These are phyloP conservation scores for Rhizoclosmatium globosum DNA, from an alignment of 192 early-diverging fungal species.

Conservation along the genomic window DNA sequence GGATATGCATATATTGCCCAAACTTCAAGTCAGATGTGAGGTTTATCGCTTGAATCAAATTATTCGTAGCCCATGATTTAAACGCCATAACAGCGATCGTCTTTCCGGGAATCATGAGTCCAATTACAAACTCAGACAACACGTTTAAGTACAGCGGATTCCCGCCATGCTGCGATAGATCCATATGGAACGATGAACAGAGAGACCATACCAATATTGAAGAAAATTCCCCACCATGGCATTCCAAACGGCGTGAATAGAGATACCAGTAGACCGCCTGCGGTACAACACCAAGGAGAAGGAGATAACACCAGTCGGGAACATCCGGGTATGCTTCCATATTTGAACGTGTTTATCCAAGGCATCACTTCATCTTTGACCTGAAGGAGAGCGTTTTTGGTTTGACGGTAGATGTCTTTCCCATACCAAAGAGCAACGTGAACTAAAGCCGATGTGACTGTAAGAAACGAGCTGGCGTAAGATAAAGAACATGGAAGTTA, in stretches of 20 bases:
- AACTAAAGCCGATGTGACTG: conserved; percentile 59
- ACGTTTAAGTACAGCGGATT: conserved; percentile 62
- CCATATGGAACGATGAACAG: conserved; percentile 71
- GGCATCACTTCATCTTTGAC: conserved; percentile 13
- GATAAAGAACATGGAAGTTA: conserved; percentile 24
- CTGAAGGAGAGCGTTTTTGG: conserved; percentile 19
- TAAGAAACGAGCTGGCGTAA: conserved; percentile 48
- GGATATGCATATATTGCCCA: conserved; percentile 78
- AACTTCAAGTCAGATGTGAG: conserved; percentile 69
- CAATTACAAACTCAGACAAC: conserved; percentile 68
- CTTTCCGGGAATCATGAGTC: conserved; percentile 66
- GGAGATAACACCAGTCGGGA: conserved; percentile 67
- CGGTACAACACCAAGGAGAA: conserved; percentile 38
- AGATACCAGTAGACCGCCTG: conserved; percentile 7
- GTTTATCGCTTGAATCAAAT: conserved; percentile 66
- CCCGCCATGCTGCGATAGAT: conserved; percentile 67
- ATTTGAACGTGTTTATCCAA: conserved; percentile 63
- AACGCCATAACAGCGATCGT: conserved; percentile 75
- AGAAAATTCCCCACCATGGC: conserved; percentile 42
- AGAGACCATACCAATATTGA: conserved; percentile 50
- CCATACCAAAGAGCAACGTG: conserved; percentile 71
- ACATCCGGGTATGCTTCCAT: conserved; percentile 81
- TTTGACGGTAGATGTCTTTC: conserved; percentile 25
- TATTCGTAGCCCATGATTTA: conserved; percentile 70
- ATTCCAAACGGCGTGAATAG: conserved; percentile 42